phyloP scores from a whole-genome alignment of 768 basidiomycete species.

The Collybia sordida region DNA sequence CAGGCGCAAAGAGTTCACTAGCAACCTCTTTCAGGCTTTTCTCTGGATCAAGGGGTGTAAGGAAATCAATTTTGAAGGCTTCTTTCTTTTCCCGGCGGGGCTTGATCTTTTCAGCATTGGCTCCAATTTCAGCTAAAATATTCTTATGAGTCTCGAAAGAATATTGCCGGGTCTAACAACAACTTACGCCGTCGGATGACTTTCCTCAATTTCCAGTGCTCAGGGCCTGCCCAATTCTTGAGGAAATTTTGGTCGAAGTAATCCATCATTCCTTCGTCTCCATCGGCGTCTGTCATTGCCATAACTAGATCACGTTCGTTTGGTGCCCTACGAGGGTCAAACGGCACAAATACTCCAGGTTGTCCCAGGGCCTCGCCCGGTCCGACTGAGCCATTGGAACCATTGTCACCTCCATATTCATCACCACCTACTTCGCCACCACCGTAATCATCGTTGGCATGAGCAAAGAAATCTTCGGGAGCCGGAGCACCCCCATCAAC shows the following conservation, averaged over 20 bases:
- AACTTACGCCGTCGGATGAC: slow-evolving; percentile 73
- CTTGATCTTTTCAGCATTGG: slow-evolving; percentile 48
- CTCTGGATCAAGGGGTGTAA: slow-evolving; percentile 51
- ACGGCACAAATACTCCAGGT: slow-evolving; percentile 63
- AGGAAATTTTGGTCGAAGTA: slow-evolving; percentile 87
- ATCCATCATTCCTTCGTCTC: slow-evolving; percentile 64
- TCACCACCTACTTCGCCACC: slow-evolving; percentile 25
- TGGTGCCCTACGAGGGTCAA: slow-evolving; percentile 80
- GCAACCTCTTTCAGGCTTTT: slow-evolving; percentile 60
- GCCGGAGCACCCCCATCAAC: slow-evolving; percentile 39
- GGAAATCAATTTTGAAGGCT: slow-evolving; percentile 80
- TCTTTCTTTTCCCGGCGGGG: slow-evolving; percentile 73
- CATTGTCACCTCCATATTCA: slow-evolving; percentile 41
- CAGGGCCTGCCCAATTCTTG: slow-evolving; percentile 98
- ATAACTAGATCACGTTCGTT: slow-evolving; percentile 81
- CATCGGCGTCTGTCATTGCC: slow-evolving; percentile 73
- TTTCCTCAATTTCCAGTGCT: slow-evolving; percentile 95
- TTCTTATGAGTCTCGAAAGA: not conserved
- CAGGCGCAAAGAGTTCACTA: slow-evolving; percentile 78
- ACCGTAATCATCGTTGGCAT: slow-evolving; percentile 36
- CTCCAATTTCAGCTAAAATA: slow-evolving; percentile 30
- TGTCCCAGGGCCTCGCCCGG: slow-evolving; percentile 39
- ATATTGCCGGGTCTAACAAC: too few relatives aligned
- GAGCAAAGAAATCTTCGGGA: slow-evolving; percentile 69
- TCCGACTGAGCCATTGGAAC: slow-evolving; percentile 45